Conservation (phyloP, 257 asterid species). For the Jacaranda mimosifolia region DNA sequence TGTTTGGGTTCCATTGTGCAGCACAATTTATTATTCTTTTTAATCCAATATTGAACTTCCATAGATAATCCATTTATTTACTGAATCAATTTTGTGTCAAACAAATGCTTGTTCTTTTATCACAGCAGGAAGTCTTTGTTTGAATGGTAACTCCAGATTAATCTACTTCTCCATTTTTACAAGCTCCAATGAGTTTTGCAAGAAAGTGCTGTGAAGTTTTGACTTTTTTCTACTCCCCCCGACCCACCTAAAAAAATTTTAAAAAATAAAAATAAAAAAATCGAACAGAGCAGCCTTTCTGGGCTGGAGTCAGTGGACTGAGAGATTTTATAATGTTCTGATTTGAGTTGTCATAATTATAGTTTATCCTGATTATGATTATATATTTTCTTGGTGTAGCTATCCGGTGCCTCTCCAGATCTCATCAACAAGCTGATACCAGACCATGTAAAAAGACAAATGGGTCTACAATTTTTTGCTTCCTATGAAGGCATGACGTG, state of each 20-base stretch:
- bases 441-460: constrained; percentile 82
- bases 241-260: too few relatives aligned
- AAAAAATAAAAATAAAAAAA: too few relatives aligned
- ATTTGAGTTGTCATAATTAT: background rate
- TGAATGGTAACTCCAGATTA: too few relatives aligned
- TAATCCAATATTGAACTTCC: background rate
- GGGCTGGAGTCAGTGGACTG: too few relatives aligned
- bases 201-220: too few relatives aligned
- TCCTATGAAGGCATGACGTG: constrained; percentile 66
- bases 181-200: too few relatives aligned
- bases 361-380: background rate
- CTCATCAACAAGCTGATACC: constrained; percentile 87
- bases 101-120: background rate
- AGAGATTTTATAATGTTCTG: background rate
- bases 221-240: too few relatives aligned
- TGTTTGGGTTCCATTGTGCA: background rate
- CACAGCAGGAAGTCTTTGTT: too few relatives aligned
- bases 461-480: constrained; percentile 74
- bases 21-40: background rate
- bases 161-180: too few relatives aligned
- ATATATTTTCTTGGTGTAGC: constrained; percentile 49
- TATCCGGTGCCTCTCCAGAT: constrained; percentile 81
- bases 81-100: background rate
- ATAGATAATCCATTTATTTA: background rate
- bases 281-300: too few relatives aligned